These are phyloP conservation scores for Salix brachista DNA, from an alignment of 345 rosid species.

Conservation along the genomic window DNA sequence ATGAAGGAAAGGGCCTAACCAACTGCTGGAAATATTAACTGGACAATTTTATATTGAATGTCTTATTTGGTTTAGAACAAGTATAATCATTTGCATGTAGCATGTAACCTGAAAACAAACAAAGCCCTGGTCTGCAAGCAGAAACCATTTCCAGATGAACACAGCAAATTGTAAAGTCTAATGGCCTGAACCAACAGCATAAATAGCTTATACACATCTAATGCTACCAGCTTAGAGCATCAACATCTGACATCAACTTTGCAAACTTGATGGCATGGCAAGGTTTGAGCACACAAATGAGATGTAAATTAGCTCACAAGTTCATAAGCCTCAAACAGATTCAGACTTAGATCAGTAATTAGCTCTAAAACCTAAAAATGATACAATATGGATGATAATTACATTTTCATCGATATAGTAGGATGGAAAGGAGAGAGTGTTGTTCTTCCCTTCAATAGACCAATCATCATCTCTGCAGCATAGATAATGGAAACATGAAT, in stretches of 20 bases:
- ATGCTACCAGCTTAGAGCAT: neutral
- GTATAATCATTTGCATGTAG: neutral
- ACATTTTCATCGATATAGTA: constrained; percentile 97
- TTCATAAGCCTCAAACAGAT: neutral
- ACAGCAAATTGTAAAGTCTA: neutral
- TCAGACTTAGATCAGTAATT: neutral
- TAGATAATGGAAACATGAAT: constrained; percentile 21
- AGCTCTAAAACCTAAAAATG: constrained; percentile 15
- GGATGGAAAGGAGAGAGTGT: constrained; percentile 71
- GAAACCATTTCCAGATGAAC: neutral
- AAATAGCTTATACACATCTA: neutral
- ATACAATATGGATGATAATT: constrained; percentile 28
- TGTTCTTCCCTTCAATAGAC: constrained; percentile 65
- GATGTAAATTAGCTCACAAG: neutral
- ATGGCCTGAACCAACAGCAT: neutral
- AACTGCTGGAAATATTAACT: constrained; percentile 2
- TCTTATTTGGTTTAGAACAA: neutral
- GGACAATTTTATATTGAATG: neutral
- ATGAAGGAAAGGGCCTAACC: neutral
- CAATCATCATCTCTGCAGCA: constrained; percentile 88
- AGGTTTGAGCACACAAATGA: neutral
- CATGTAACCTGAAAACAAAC: neutral
- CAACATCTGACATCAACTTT: neutral
- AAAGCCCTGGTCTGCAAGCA: neutral
- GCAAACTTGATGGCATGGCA: neutral